Conservation (phyloP, 1,284 basidiomycete genomes). For the Rhodotorula sp. region DNA sequence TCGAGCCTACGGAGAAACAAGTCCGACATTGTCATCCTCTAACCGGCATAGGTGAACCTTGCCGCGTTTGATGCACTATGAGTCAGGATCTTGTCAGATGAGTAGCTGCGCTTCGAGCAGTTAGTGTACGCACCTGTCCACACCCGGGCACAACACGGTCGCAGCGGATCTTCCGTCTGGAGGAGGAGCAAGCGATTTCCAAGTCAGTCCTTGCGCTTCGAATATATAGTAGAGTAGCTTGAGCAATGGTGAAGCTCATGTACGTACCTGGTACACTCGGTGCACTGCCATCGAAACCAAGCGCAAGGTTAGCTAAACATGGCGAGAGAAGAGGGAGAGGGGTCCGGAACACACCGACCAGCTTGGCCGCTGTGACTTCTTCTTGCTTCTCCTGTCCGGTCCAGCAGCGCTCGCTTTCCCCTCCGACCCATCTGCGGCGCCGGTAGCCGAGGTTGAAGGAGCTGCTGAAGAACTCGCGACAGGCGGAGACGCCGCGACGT, state of each 20-base stretch:
- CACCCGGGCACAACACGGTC: slow-evolving; percentile 24
- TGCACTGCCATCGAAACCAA: slow-evolving; percentile 8
- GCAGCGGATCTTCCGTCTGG: slow-evolving; percentile 35
- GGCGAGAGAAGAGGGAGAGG: background rate
- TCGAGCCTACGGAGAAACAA: background rate
- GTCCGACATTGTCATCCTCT: slow-evolving; percentile 4
- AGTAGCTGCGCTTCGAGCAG: no score
- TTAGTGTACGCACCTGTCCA: background rate
- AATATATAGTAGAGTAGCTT: no score
- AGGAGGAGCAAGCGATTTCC: background rate
- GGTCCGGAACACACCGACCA: background rate
- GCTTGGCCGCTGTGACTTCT: slow-evolving; percentile 4
- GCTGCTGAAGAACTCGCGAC: no score
- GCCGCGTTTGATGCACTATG: slow-evolving; percentile 30
- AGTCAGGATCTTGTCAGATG: background rate
- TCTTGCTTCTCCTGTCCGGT: background rate
- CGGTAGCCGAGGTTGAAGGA: no score
- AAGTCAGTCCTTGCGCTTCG: background rate
- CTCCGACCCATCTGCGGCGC: no score
- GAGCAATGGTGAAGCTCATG: no score
- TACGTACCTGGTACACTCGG: slow-evolving; percentile 28
- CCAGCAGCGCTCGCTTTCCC: background rate
- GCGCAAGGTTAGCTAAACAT: background rate
- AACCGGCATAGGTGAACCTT: slow-evolving; percentile 21
- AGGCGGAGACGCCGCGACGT: no score